Conservation (phyloP, 2,329 filamentous ascomycete species). For the Colletotrichum paranaense region DNA sequence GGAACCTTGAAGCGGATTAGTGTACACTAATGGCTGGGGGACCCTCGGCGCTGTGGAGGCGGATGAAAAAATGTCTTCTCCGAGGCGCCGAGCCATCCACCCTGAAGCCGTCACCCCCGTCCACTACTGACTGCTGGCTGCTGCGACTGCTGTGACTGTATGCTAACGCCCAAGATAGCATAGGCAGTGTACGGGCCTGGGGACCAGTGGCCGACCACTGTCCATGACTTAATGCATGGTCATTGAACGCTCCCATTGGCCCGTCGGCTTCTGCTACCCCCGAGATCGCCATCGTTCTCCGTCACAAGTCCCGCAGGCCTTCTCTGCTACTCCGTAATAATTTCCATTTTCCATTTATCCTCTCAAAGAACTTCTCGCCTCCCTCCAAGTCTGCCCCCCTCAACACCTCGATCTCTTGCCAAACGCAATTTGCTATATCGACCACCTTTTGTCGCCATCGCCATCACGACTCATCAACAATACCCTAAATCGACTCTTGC, state of each 20-base stretch:
- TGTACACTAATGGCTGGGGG: background rate
- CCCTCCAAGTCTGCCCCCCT: constrained; percentile 16
- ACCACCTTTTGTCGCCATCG: constrained; percentile 29
- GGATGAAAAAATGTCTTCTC: constrained; percentile 34
- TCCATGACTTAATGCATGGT: constrained; percentile 35
- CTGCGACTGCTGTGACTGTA: constrained; percentile 2
- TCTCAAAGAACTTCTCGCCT: constrained; percentile 25
- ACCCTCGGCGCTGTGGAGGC: constrained; percentile 4
- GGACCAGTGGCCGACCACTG: background rate
- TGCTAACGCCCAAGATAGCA: background rate
- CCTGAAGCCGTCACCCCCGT: too few species aligned
- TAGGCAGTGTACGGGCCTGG: background rate
- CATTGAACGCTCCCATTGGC: constrained; percentile 35
- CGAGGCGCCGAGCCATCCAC: constrained; percentile 35
- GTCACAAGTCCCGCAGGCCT: constrained; percentile 37
- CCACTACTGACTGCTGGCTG: background rate
- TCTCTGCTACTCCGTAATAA: background rate
- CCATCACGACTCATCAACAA: constrained; percentile 10
- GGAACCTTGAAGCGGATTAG: background rate
- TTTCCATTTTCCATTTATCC: constrained; percentile 26
- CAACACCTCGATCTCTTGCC: background rate
- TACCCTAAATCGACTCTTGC: constrained; percentile 7
- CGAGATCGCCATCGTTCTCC: constrained; percentile 38
- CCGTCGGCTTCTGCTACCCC: constrained; percentile 16
- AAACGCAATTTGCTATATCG: constrained; percentile 12